Base-by-base conservation (phyloP, 2,329 filamentous ascomycete genomes). In the Lomentospora prolificans region DNA sequence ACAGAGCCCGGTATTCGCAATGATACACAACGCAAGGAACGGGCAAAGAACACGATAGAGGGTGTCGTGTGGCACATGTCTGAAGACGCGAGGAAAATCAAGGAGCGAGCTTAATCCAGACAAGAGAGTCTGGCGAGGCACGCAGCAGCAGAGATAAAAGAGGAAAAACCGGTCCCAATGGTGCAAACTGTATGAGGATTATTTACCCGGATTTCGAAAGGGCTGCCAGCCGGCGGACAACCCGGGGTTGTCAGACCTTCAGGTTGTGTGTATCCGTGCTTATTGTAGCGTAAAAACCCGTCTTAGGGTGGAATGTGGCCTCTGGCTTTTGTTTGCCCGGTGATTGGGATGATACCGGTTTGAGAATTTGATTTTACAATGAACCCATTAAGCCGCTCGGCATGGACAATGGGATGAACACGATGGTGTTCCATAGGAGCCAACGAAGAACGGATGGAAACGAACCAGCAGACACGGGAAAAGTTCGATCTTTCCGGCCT, bases 131-230 rank as follows among this genome's bases (percentile, higher is more conserved):
- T 19, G 22, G 44, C 3, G 24, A 48, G 22, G 10, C 7, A 17
- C 12, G 44, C 19, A 14, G 44, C 9, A 48, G 4, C 6, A 4
- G 6, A 48, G 22, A 19, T 22, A 48, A 10, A 48, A 14, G 8
- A 19, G 24, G 22, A 22, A 22, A 4, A 48, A 7, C 10, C 17
- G 44, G 8, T 22, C 22, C 24, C 24, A 2, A 9, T 14, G 44
- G 44, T 22, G 17, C 7, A 33, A 48, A 14, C 5, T 25, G 44
- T 48, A 17, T 48, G 19, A 48, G 17, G 22, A 5, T 22, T 19
- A 48, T 48, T 48, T 48, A 48, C 44, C 44, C 44, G 44, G 44
- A 48, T 48, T 48, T 48, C 44, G 44, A 48, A 25, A 22, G 30
- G 30, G 30, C 12, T 22, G 17, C 17, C 22, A 22, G 44, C 22